These are phyloP conservation scores for Neocucurbitaria cava DNA, from an alignment of 2,329 filamentous ascomycete genomes.

Conservation along the genomic window DNA sequence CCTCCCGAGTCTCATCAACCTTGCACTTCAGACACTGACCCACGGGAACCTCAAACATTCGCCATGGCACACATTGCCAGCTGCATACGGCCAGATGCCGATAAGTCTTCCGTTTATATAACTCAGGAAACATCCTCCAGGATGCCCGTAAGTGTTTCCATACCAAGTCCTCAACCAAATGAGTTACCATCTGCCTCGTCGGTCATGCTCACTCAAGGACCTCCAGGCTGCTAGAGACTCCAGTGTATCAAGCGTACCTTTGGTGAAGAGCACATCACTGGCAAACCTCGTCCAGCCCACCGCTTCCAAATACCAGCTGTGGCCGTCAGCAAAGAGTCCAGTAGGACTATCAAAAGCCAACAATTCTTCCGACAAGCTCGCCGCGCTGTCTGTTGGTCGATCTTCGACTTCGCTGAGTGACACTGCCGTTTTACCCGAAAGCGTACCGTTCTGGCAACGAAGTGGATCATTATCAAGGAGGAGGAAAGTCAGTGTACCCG, in stretches of 20 bases:
- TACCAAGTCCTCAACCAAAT: slow-evolving; percentile 31
- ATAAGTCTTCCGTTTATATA: slow-evolving; percentile 49
- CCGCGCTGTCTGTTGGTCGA: slow-evolving; percentile 47
- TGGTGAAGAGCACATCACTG: slow-evolving; percentile 40
- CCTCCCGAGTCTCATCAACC: slow-evolving; percentile 50
- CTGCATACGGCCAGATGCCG: slow-evolving; percentile 48
- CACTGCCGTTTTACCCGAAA: slow-evolving; percentile 43
- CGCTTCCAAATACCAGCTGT: slow-evolving; percentile 45
- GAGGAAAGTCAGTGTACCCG: slow-evolving; percentile 51
- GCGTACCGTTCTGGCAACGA: slow-evolving; percentile 44
- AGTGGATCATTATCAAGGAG: slow-evolving; percentile 48
- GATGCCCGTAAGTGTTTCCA: slow-evolving; percentile 38
- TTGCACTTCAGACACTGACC: slow-evolving; percentile 45
- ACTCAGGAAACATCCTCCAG: slow-evolving; percentile 44
- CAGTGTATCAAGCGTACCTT: slow-evolving; percentile 16
- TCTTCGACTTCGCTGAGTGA: slow-evolving; percentile 51
- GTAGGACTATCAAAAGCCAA: slow-evolving; percentile 26
- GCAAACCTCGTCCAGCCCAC: slow-evolving; percentile 30
- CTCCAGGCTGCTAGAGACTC: slow-evolving; percentile 39
- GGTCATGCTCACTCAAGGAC: slow-evolving; percentile 45
- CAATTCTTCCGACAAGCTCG: slow-evolving; percentile 40
- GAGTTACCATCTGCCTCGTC: slow-evolving; percentile 42
- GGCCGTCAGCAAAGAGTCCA: slow-evolving; percentile 44
- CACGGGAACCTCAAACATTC: slow-evolving; percentile 45
- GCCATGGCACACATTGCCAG: slow-evolving; percentile 54